Conservation (phyloP, 2,329 filamentous ascomycete genomes). For the Fusarium protoensiforme region DNA sequence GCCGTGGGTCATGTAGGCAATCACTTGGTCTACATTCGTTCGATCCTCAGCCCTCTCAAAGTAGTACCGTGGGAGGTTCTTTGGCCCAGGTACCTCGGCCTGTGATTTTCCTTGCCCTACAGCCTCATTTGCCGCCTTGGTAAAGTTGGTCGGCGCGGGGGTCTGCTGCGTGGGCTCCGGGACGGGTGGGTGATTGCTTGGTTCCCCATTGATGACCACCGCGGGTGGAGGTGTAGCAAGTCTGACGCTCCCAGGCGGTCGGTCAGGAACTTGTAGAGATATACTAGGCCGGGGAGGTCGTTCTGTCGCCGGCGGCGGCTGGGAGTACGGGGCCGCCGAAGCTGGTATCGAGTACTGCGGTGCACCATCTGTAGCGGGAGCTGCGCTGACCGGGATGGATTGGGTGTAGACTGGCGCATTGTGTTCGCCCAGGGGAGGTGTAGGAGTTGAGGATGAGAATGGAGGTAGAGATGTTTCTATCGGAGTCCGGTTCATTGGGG, state of each 20-base stretch:
- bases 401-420: slow-evolving; percentile 9
- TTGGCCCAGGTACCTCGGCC: slow-evolving; percentile 4
- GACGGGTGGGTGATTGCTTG: not conserved
- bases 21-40: slow-evolving; percentile 68
- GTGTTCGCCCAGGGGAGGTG: slow-evolving; percentile 18
- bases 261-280: slow-evolving; percentile 58
- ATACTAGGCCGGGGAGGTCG: slow-evolving; percentile 52
- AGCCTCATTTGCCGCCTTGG: slow-evolving; percentile 35
- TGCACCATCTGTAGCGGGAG: not conserved
- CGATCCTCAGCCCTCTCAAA: slow-evolving; percentile 56
- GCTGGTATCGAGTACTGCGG: slow-evolving; percentile 10
- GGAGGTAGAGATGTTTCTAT: slow-evolving; percentile 61
- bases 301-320: slow-evolving; percentile 20
- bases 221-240: slow-evolving; percentile 67
- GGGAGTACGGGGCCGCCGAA: slow-evolving; percentile 9
- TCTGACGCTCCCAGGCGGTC: slow-evolving; percentile 68
- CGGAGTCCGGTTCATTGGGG: slow-evolving; percentile 72
- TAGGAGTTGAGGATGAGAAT: slow-evolving; percentile 18
- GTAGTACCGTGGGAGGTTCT: slow-evolving; percentile 44
- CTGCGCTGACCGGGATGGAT: not conserved
- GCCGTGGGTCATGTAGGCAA: slow-evolving; percentile 64
- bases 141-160: slow-evolving; percentile 24
- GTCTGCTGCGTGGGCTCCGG: not conserved
- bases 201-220: slow-evolving; percentile 36
- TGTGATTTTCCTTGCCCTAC: slow-evolving; percentile 11